Percentiles rank a stretch among this genome's conserved stretches.
Conservation (phyloP, 1,284 basidiomycete species). For the Thelephora terrestris region DNA sequence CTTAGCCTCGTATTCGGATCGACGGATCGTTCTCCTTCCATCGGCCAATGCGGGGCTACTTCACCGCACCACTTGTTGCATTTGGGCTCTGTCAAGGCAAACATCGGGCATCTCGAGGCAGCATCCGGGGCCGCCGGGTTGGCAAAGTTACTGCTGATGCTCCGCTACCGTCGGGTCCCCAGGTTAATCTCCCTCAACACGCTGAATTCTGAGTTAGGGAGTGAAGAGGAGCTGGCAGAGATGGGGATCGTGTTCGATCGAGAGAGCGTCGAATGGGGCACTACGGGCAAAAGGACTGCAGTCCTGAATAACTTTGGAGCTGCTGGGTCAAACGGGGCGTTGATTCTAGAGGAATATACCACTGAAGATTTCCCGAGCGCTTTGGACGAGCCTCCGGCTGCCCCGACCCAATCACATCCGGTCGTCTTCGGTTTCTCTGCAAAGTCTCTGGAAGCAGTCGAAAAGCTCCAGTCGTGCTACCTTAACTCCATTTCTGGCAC, state of each 20-base stretch:
- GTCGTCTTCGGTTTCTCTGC: conserved; percentile 52
- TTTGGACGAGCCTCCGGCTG: no score
- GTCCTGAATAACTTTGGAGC: conserved; percentile 69
- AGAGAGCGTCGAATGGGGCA: conserved; percentile 30
- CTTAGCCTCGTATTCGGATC: conserved; percentile 45
- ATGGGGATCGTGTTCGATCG: conserved; percentile 45
- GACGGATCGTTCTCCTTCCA: conserved; percentile 20
- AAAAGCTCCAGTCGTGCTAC: conserved; percentile 35
- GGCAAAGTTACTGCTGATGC: conserved; percentile 62
- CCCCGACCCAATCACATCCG: neutral
- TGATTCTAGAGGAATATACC: conserved; percentile 46
- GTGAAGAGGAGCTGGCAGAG: conserved; percentile 26
- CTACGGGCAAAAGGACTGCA: conserved; percentile 35
- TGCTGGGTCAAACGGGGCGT: conserved; percentile 55
- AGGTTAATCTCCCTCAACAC: conserved; percentile 45
- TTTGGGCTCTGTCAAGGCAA: conserved; percentile 59
- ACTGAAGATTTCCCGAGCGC: neutral
- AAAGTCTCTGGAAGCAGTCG: conserved; percentile 37
- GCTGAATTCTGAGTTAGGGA: conserved; percentile 43
- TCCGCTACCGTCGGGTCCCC: conserved; percentile 45
- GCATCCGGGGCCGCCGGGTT: conserved; percentile 64
- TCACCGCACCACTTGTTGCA: conserved; percentile 39
- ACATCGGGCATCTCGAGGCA: conserved; percentile 65
- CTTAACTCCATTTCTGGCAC: conserved; percentile 22
- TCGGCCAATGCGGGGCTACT: no score